These are phyloP conservation scores for Suhomyces xylopsoci DNA, from an alignment of 805 yeast genomes.

Conservation along the genomic window DNA sequence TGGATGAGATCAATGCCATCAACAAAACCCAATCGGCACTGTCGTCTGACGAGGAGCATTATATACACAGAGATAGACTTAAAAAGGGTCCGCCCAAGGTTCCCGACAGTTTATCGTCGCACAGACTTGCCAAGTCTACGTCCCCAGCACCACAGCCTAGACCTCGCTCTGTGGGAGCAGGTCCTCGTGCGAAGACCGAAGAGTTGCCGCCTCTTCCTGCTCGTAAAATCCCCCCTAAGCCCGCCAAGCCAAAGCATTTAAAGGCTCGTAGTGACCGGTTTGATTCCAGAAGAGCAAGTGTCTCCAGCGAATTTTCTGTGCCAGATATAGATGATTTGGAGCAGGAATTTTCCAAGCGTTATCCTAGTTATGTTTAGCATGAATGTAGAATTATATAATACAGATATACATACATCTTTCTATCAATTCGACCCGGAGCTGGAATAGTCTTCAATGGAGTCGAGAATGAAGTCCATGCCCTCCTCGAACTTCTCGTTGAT, in stretches of 20 bases:
- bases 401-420: not conserved
- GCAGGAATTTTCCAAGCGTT: slow-evolving; percentile 52
- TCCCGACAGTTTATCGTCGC: slow-evolving; percentile 28
- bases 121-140: not conserved
- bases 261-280: slow-evolving; percentile 18
- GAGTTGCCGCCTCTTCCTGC: not conserved
- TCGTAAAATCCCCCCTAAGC: slow-evolving; percentile 58
- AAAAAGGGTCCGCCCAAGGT: slow-evolving; percentile 33
- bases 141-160: not conserved
- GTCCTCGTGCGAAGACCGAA: not conserved
- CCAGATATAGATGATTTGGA: slow-evolving; percentile 61
- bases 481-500: slow-evolving; percentile 82
- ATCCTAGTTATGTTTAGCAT: slow-evolving; percentile 54
- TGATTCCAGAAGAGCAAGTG: slow-evolving; percentile 26
- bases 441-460: slow-evolving; percentile 61
- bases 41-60: slow-evolving; percentile 1
- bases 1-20: slow-evolving; percentile 33
- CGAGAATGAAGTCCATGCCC: slow-evolving; percentile 78
- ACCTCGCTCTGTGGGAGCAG: not conserved
- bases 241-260: slow-evolving; percentile 58
- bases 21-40: slow-evolving; percentile 14
- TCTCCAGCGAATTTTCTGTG: slow-evolving; percentile 40
- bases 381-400: not conserved
- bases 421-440: not conserved
- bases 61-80: slow-evolving; percentile 1